Base-by-base conservation (phyloP, 176 grass and related monocot genomes). In the Eleusine coracana region DNA sequence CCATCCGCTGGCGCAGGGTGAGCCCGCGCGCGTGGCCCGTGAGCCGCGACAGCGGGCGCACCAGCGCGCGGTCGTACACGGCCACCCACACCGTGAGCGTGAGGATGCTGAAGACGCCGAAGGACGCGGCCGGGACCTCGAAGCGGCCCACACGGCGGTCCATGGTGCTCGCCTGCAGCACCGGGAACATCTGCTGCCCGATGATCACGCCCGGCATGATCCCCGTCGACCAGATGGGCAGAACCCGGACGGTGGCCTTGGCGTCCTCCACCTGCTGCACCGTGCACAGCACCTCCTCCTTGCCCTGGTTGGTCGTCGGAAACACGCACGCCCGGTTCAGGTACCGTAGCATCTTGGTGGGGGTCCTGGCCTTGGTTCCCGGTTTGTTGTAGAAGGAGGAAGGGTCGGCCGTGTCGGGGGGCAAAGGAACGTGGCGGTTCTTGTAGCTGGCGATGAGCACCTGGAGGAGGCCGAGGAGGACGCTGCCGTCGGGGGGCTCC, bases 181-280 rank as follows among this genome's bases (percentile, higher is more conserved):
- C 81, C 52, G 90, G 79, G 87, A 92, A 95, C 67, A 51, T 86
- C 23, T 73, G 66, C 76, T 84, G 82, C 16, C 34, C 72, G 21
- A 92, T 72, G 82, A 90, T 34, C 4, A 95, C 79, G 61, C 85
- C 87, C 1, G 86, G 66, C 4, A 95, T 75, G 77, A 95, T 88
- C 31, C 87, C 79, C 17, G 93, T 83, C 8, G 93, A 95, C 90
- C 93, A 95, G 36, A 95, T 88, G 10, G 93, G 93, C 3, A 95
- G 77, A 79, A 95, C 87, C 37, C 87, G 85, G 70, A 92, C 60
- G 58, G 85, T 37, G 10, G 93, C 78, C 76, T 95, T 95, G 10
- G 76, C n/a, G 59, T 84, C 80, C 58, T 95, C 90, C 56, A 95
- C 90, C 74, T 90, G 93, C 76, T 95, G 85, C 71, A 95, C 90